Base-by-base conservation (phyloP, 1,284 basidiomycete species). In the Grifola frondosa region DNA sequence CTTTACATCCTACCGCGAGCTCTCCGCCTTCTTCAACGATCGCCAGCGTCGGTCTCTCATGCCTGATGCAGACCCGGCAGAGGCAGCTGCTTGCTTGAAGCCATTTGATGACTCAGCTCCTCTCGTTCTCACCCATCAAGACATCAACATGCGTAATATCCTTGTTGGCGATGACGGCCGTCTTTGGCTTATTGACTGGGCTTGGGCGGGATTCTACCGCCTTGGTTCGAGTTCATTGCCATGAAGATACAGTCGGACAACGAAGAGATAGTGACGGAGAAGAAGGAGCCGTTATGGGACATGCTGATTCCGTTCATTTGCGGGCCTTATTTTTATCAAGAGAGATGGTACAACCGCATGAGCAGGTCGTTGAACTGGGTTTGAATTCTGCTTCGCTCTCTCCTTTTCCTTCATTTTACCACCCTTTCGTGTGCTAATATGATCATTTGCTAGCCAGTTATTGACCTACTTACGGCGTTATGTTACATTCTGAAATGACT, bases 111-210 rank as follows among this genome's bases (percentile, higher is more conserved):
- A 58, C 31, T 50, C 51, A 12, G 49, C 34, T 24, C 59, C 56
- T 4, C 49, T 65, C n/a, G 61, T 65, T 15, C 42, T 63, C 26
- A 53, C 53, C 1, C 61, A 64, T 30, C 41, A 48, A 13, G 59
- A 64, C 36, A 32, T 66, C 11, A 43, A 48, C 40, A 47, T 56
- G 47, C 47, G 56, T 19, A 57, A 64, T 35, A 42, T 65, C 29
- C 40, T 59, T 11, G 30, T 64, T 25, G 55, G 52, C 12, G 48
- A 55, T 5, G 60, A 60, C 20, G 58, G 60, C 2, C 42, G 35
- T 21, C 44, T 64, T 4, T 66, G 59, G 55, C 35, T 65, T 13
- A 46, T 65, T 24, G 62, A 64, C 40, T 64, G 57, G 57, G 56
- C 36, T 1, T 53, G 37, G 40, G 35, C 60, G 2, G 63, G 63